Evolutionary conservation across 31 red algal species (phyloP), one percentile per base, ranked within the genome.

Genomic region (Endocladia muricata): DNA sequence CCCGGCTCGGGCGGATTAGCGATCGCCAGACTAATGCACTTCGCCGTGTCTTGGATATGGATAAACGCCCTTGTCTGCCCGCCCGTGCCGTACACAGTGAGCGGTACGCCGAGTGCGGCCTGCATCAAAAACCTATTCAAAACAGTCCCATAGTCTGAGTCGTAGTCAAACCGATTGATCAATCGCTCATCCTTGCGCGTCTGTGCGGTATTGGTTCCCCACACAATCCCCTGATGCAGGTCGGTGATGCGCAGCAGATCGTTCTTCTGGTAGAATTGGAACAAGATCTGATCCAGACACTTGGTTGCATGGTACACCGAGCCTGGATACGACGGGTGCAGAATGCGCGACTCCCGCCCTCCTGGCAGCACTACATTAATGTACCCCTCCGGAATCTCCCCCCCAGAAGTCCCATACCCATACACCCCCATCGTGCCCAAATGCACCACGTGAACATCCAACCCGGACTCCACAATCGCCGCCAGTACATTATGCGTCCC

Each of bases 371-470:
- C 73, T n/a, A 98, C 96, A 52, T 94, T 89, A 59, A 98, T 91
- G 86, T 98, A 98, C 25, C 96, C 96, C 65, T 98, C 96, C 19
- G 96, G 96, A 59, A 98, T 98, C 49, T 95, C 84, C 7, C 88
- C 88, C 7, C 96, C 96, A 35, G 82, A 84, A 9, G 92, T 94
- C n/a, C 96, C 96, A 55, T 98, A 98, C 8, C 96, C 96, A 61
- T 98, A 98, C 29, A 98, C 96, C 55, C 96, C 96, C 96, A 98
- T 98, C 3, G 96, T 98, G 17, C 96, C 96, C 35, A 98, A 66
- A 70, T 98, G 96, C 28, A 98, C 96, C 4, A 98, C 70, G 55
- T 98, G 96, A 19, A 89, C 73, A 68, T 98, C 92, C 2, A 98
- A 41, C 1, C 81, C 83, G 23, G 69, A 73, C 74, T 94, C 91